Evolutionary conservation across 1,139 yeast species (phyloP).

Genomic region (Zygosaccharomyces pseudobailii): DNA sequence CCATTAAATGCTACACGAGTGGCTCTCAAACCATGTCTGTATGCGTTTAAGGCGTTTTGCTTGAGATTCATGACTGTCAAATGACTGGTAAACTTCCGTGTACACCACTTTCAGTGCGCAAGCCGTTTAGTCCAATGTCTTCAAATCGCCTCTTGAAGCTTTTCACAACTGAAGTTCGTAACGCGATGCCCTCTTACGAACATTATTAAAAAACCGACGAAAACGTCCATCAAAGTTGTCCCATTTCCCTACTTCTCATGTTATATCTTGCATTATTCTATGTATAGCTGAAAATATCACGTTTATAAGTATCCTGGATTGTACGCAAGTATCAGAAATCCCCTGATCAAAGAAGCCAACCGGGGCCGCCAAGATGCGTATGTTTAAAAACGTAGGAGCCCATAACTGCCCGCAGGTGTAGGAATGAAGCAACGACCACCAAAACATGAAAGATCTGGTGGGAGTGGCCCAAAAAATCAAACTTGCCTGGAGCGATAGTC

Average conservation of each 20-base stretch:
- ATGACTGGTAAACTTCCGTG: not conserved
- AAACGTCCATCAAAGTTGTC: not conserved
- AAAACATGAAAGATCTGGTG: constrained; percentile 84
- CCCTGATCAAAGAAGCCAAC: constrained; percentile 2
- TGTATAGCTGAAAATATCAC: not conserved
- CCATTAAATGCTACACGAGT: constrained; percentile 60
- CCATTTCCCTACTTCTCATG: not conserved
- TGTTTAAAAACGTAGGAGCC: constrained; percentile 34
- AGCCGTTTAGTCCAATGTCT: not conserved
- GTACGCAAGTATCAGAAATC: not conserved
- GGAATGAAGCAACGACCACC: constrained; percentile 75
- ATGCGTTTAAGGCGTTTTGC: constrained; percentile 47
- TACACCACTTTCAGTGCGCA: not conserved
- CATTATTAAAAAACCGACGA: not conserved
- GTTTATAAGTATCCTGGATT: not conserved
- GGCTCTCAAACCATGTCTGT: constrained; percentile 67
- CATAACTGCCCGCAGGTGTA: constrained; percentile 66
- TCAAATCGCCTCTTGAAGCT: not conserved
- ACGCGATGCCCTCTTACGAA: not conserved
- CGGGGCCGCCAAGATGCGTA: constrained; percentile 13
- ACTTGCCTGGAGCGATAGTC: constrained; percentile 57
- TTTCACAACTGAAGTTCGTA: not conserved
- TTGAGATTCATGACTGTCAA: constrained; percentile 8
- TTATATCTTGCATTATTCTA: constrained; percentile 1
- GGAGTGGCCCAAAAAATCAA: constrained; percentile 73